Evolutionary conservation across 176 grass and related monocot species (phyloP).

Genomic region (Guadua angustifolia): DNA sequence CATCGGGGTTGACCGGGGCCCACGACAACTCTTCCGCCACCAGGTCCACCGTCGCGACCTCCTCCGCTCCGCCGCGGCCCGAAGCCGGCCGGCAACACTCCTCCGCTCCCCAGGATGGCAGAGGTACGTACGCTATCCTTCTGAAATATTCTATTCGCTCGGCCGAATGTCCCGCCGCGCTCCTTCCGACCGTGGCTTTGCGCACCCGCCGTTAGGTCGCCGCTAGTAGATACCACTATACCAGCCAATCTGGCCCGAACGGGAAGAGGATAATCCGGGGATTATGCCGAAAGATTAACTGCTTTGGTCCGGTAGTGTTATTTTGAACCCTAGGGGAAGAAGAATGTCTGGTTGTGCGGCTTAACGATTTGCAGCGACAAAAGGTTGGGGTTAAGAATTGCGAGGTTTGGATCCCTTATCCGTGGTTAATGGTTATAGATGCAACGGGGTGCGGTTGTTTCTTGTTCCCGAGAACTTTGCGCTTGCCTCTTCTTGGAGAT

Average conservation of each 20-base stretch:
- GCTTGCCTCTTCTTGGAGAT: too few species aligned
- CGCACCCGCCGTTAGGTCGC: background rate
- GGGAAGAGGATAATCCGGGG: background rate
- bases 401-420: background rate
- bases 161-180: background rate
- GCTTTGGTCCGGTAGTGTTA: background rate
- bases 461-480: too few species aligned
- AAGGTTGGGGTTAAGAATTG: background rate
- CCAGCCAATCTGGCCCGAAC: background rate
- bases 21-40: background rate
- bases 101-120: conserved; percentile 21
- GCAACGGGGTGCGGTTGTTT: background rate
- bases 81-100: background rate
- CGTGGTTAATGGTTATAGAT: background rate
- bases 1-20: background rate
- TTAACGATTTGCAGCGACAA: background rate
- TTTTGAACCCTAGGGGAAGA: background rate
- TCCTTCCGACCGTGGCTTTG: background rate
- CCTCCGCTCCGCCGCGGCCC: background rate
- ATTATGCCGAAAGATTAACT: background rate
- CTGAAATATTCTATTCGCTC: background rate
- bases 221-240: background rate
- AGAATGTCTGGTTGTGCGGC: background rate
- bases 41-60: background rate
- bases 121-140: conserved; percentile 33